These are phyloP conservation scores for Papiliotrema flavescens DNA, from an alignment of 1,284 basidiomycete genomes.

Conservation along the genomic window DNA sequence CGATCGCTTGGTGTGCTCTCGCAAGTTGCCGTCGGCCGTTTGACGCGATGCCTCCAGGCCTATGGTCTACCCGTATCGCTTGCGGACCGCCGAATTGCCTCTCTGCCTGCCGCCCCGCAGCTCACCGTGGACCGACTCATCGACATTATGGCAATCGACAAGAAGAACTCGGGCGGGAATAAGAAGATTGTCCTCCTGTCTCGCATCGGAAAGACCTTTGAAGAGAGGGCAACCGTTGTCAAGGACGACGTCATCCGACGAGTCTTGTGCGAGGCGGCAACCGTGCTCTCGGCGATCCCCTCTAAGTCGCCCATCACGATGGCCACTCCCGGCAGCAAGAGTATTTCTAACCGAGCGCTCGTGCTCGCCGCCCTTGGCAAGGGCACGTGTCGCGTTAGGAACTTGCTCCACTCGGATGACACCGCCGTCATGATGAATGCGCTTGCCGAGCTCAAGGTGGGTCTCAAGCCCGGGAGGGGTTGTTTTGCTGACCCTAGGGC, in stretches of 20 bases:
- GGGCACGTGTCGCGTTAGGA: conserved; percentile 83
- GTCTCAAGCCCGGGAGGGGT: conserved; percentile 8
- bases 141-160: conserved; percentile 90
- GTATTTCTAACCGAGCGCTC: conserved; percentile 92
- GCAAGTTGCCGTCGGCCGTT: conserved; percentile 83
- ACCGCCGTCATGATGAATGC: conserved; percentile 99
- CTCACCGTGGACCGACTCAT: conserved; percentile 79
- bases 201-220: conserved; percentile 85
- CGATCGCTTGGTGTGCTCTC: conserved; percentile 78
- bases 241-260: conserved; percentile 74
- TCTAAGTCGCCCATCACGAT: conserved; percentile 69
- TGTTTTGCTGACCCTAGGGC: conserved; percentile 55
- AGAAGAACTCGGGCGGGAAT: conserved; percentile 85
- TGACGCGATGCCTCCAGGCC: conserved; percentile 75
- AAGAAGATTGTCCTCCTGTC: conserved; percentile 94
- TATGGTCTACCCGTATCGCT: conserved; percentile 83
- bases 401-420: conserved; percentile 94
- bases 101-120: conserved; percentile 64
- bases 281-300: conserved; percentile 66
- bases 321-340: conserved; percentile 93
- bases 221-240: conserved; percentile 86
- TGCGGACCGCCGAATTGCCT: conserved; percentile 68
- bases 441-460: conserved; percentile 76
- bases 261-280: conserved; percentile 72
- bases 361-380: conserved; percentile 87